Base-by-base conservation (phyloP, 2,329 filamentous ascomycete species). In the Scedosporium boydii region DNA sequence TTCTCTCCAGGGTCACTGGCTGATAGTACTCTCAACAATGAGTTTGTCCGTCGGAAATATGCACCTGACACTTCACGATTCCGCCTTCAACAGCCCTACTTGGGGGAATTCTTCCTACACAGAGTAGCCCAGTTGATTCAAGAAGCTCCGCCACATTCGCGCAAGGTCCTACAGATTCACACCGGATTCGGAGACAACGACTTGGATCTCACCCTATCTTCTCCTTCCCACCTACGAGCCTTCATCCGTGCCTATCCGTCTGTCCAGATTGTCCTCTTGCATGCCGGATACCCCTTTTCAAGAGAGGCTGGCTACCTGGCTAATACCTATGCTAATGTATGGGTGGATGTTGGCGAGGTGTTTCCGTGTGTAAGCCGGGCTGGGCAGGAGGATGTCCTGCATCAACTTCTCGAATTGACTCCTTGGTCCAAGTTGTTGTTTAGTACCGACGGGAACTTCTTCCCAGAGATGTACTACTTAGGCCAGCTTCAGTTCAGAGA, bases 171-270 rank as follows among this genome's bases (percentile, higher is more conserved):
- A 12, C 91, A 96, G 69, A 89, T 96, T 66, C 91, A 96, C 69
- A 95, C 90, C 0, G 90, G 90, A 0, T 79, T 95, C 0, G 90
- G 91, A 0, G 91, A 95, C 69, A 89, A 87, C 66, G 90, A 95
- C 68, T 88, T 95, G 59, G 82, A 79, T 4, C 76, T 96, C 27
- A 76, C 84, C 2, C 82, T 82, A 59, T 83, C 90, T 0, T 93
- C 91, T 51, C 90, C 91, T 0, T 84, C 89, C 0, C 86, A 89
- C 67, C 76, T 96, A 26, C 90, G 96, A 69, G 76, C 80, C 0
- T 83, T 96, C 63, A 90, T 95, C 66, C 82, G 86, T 46, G 76
- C 80, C 21, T 92, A 89, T 67, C 82, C 88, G 0, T 77, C 78
- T 0, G 84, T 93, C 0, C 87, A 89, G 0, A 87, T 96, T 62